These are phyloP conservation scores for Pelargonium cotyledonis DNA, from an alignment of 441 rosid species.

Conservation along the genomic window DNA sequence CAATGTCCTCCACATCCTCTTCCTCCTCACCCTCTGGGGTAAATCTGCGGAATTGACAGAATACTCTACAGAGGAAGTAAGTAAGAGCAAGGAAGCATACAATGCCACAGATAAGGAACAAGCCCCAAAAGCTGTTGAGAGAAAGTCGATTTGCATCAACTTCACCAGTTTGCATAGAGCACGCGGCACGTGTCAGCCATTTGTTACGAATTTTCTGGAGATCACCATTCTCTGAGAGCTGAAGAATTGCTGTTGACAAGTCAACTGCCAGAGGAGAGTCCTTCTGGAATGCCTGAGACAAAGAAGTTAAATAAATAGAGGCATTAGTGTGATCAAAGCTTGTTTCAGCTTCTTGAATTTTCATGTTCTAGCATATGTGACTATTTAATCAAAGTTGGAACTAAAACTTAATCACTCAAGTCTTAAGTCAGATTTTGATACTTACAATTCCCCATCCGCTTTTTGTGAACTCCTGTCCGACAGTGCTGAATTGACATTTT, in stretches of 20 bases:
- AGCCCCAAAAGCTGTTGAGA: slow-evolving; percentile 77
- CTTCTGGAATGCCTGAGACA: slow-evolving; percentile 76
- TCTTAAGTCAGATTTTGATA: slow-evolving; percentile 11
- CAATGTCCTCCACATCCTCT: slow-evolving; percentile 40
- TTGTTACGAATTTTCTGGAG: slow-evolving; percentile 70
- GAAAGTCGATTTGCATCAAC: slow-evolving; percentile 46
- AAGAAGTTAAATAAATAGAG: neutral
- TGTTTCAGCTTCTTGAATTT: too few relatives aligned
- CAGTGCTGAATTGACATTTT: slow-evolving; percentile 61
- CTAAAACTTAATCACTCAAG: neutral
- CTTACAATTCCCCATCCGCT: slow-evolving; percentile 98
- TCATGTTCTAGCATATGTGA: too few relatives aligned
- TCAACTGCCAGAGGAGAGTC: slow-evolving; percentile 91
- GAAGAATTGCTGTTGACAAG: slow-evolving; percentile 80
- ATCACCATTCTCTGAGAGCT: slow-evolving; percentile 78
- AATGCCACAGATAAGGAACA: slow-evolving; percentile 70
- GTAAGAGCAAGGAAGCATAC: slow-evolving; percentile 53
- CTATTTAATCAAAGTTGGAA: neutral
- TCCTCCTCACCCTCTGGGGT: slow-evolving; percentile 34
- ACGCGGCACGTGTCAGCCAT: slow-evolving; percentile 52
- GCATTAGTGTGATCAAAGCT: slow-evolving; percentile 10
- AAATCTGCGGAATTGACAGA: slow-evolving; percentile 53
- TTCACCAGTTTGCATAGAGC: slow-evolving; percentile 36
- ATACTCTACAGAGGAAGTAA: slow-evolving; percentile 45
- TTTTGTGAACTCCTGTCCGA: slow-evolving; percentile 85